These are phyloP conservation scores for Lodderomyces jiufengensis DNA, from an alignment of 1,139 yeast species.

Conservation along the genomic window DNA sequence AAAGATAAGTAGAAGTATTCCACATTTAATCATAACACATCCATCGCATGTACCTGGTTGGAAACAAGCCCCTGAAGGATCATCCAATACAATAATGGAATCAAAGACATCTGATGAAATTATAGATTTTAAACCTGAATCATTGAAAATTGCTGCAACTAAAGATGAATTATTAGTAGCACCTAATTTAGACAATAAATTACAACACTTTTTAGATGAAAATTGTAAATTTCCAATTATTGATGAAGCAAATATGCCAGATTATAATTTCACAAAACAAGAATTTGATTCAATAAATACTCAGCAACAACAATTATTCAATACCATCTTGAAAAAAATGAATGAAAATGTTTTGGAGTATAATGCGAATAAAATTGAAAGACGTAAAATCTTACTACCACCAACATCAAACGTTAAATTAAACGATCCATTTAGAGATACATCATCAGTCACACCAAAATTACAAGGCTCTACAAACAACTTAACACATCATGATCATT, in stretches of 20 bases:
- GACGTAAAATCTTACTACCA: slow-evolving; percentile 44
- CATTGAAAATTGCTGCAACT: slow-evolving; percentile 23
- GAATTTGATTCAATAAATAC: slow-evolving; percentile 31
- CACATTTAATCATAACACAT: slow-evolving; percentile 66
- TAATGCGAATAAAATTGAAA: slow-evolving; percentile 42
- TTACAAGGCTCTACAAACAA: slow-evolving; percentile 39
- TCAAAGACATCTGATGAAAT: slow-evolving; percentile 37
- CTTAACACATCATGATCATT: slow-evolving; percentile 65
- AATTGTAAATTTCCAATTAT: slow-evolving; percentile 44
- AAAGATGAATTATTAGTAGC: slow-evolving; percentile 19
- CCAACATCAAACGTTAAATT: slow-evolving; percentile 38
- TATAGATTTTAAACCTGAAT: slow-evolving; percentile 29
- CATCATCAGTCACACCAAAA: slow-evolving; percentile 38
- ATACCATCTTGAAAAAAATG: slow-evolving; percentile 29
- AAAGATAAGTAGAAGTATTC: slow-evolving; percentile 46
- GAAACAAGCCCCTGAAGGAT: slow-evolving; percentile 31
- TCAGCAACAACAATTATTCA: slow-evolving; percentile 32
- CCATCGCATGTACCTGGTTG: slow-evolving; percentile 72
- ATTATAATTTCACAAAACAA: slow-evolving; percentile 30
- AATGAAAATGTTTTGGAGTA: slow-evolving; percentile 38
- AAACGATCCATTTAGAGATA: slow-evolving; percentile 39
- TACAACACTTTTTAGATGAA: slow-evolving; percentile 51
- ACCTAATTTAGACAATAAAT: slow-evolving; percentile 34
- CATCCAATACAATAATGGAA: slow-evolving; percentile 34
- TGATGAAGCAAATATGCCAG: slow-evolving; percentile 35